A percentile compares a stretch with the other conserved stretches of the same genome.
Conservation (phyloP, 345 rosid genomes). For the Gossypium anomalum region DNA sequence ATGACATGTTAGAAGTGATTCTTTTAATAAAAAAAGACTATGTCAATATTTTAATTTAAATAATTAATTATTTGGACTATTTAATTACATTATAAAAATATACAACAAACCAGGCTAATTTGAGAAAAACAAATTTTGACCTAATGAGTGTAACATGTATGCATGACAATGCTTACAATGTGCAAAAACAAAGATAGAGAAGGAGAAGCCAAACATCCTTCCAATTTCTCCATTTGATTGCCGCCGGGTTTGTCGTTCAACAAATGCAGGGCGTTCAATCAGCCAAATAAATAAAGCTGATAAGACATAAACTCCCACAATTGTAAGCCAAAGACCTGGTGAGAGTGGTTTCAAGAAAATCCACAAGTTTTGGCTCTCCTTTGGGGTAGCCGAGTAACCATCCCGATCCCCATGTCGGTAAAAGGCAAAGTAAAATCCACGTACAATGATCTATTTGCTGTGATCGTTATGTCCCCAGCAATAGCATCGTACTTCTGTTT, state of each 20-base stretch:
- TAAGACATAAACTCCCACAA: not conserved
- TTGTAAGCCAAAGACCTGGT: not conserved
- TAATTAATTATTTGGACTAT: too few species aligned
- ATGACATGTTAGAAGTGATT: too few species aligned
- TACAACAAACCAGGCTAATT: too few species aligned
- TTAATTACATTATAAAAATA: too few species aligned
- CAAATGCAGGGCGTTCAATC: not conserved
- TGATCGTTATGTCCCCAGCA: constrained; percentile 25
- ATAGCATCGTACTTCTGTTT: constrained; percentile 23
- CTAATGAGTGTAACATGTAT: too few species aligned
- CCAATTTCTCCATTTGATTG: not conserved
- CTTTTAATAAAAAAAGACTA: too few species aligned
- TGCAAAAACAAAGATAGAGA: not conserved
- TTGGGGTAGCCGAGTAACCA: not conserved
- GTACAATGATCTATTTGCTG: not conserved
- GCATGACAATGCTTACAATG: not conserved
- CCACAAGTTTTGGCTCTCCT: not conserved
- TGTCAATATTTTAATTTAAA: too few species aligned
- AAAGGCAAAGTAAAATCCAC: not conserved
- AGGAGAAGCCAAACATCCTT: constrained; percentile 1
- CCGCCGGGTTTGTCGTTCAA: not conserved
- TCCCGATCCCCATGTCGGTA: too few species aligned
- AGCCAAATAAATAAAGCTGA: not conserved
- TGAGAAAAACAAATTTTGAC: too few species aligned
- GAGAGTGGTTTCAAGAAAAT: constrained; percentile 16